These are phyloP conservation scores for Eucommia ulmoides DNA, from an alignment of 257 asterid species.

Conservation along the genomic window DNA sequence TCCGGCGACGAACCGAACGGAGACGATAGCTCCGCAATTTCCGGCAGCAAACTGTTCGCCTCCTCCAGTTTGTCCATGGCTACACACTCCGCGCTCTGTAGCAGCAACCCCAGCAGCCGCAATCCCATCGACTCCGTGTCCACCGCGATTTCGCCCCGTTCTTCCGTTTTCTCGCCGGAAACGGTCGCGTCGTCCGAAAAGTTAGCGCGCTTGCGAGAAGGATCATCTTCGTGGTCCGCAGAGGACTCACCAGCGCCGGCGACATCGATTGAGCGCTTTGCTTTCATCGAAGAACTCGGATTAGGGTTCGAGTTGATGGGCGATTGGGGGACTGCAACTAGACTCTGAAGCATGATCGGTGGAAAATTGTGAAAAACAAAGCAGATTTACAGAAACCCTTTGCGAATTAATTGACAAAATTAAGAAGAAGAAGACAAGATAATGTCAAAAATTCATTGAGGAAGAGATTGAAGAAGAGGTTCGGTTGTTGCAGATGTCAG, in stretches of 20 bases:
- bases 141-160: not conserved
- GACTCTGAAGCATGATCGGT: not conserved
- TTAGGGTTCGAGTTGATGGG: too few relatives aligned
- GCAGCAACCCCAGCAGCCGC: not conserved
- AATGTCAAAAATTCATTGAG: too few relatives aligned
- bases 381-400: not conserved
- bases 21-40: not conserved
- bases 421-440: too few relatives aligned
- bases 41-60: not conserved
- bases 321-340: not conserved
- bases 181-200: not conserved
- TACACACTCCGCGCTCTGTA: not conserved
- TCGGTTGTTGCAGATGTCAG: too few relatives aligned
- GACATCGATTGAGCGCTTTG: not conserved
- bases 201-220: not conserved
- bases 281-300: not conserved
- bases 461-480: too few relatives aligned
- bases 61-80: not conserved
- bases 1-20: not conserved
- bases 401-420: too few relatives aligned
- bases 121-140: not conserved
- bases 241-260: not conserved
- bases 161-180: not conserved
- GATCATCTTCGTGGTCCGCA: not conserved
- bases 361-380: not conserved